Evolutionary conservation across 306 rosid genomes (phyloP).

Genomic region (Cercis canadensis): DNA sequence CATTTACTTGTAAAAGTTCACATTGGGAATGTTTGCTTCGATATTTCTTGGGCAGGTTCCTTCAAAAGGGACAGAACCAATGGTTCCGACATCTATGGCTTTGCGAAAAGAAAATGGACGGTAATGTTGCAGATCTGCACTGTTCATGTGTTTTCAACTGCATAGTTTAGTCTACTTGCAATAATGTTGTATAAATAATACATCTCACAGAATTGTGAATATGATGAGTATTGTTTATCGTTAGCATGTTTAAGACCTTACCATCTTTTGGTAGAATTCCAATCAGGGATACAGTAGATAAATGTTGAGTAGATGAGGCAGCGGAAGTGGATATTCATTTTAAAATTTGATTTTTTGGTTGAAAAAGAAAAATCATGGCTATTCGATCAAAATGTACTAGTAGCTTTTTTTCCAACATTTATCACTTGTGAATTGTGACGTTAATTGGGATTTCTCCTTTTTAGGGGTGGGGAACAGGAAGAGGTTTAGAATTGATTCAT

Average conservation of each 20-base stretch:
- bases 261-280: conserved; percentile 10
- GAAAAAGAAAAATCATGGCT: not conserved
- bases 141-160: conserved; percentile 24
- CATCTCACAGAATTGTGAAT: conserved; percentile 24
- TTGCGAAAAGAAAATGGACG: conserved; percentile 66
- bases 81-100: conserved; percentile 55
- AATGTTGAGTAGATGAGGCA: conserved; percentile 27
- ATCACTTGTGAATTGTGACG: not conserved
- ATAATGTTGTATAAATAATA: conserved; percentile 26
- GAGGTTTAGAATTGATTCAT: conserved; percentile 10
- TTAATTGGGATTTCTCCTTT: conserved; percentile 4
- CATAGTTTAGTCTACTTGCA: conserved; percentile 6
- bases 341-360: conserved; percentile 4
- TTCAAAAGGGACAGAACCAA: conserved; percentile 58
- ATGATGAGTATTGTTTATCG: not conserved
- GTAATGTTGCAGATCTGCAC: conserved; percentile 48
- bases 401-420: conserved; percentile 18
- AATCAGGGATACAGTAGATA: conserved; percentile 15
- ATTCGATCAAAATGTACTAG: not conserved
- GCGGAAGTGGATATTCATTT: not conserved
- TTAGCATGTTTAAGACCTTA: conserved; percentile 1
- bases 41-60: conserved; percentile 52
- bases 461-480: not conserved
- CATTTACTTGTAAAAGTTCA: conserved; percentile 1
- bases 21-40: conserved; percentile 23